Percentiles rank a stretch among this genome's conserved stretches.
Conservation (phyloP, 371 early-diverging fungal genomes). For the Capillidium heterosporum region DNA sequence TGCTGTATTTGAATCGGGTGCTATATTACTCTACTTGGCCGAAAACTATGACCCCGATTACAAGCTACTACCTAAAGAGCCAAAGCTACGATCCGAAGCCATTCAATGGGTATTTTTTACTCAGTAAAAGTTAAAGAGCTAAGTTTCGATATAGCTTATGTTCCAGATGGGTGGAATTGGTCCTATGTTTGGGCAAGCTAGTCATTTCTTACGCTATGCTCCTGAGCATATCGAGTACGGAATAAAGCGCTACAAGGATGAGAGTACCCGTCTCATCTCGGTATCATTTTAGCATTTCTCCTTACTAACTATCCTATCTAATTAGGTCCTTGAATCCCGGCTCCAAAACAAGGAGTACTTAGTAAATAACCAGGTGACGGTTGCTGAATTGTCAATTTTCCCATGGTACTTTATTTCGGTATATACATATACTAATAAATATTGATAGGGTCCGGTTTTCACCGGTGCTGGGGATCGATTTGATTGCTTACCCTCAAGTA, state of each 20-base stretch:
- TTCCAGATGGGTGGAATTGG: slow-evolving; percentile 20
- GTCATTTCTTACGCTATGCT: not conserved
- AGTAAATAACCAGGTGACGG: not conserved
- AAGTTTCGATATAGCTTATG: slow-evolving; percentile 9
- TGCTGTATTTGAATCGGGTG: slow-evolving; percentile 25
- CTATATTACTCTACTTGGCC: slow-evolving; percentile 28
- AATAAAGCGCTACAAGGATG: not conserved
- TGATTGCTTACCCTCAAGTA: not conserved
- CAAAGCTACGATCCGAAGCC: slow-evolving; percentile 16
- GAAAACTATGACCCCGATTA: slow-evolving; percentile 25
- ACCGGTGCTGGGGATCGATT: not conserved
- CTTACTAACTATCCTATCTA: not conserved
- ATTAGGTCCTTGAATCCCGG: not conserved
- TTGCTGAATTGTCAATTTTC: not conserved
- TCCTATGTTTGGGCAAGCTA: slow-evolving; percentile 6
- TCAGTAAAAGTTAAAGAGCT: not conserved
- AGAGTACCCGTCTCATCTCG: not conserved
- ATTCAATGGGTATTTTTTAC: slow-evolving; percentile 14
- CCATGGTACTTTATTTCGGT: not conserved
- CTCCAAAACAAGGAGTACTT: not conserved
- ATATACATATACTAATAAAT: not conserved
- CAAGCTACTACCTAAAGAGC: slow-evolving; percentile 17
- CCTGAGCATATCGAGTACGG: slow-evolving; percentile 1
- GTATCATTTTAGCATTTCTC: not conserved
- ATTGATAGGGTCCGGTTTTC: not conserved